Percentiles rank a stretch among this genome's conserved stretches.
Evolutionary conservation across 2,329 filamentous ascomycete genomes (phyloP).

Genomic region (Monilinia polystroma): DNA sequence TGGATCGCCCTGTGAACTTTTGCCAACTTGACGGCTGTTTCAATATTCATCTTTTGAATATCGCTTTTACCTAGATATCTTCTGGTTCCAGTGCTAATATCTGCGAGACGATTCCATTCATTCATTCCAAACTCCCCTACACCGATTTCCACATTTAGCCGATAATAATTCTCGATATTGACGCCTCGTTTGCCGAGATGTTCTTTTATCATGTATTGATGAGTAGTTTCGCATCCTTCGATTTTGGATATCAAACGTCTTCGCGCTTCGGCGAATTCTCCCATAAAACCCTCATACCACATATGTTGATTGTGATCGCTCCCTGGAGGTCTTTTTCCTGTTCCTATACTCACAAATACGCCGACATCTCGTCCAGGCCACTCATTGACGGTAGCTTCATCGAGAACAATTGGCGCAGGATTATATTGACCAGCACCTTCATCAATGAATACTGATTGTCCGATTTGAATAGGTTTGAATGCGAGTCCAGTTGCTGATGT

Average conservation of each 20-base stretch:
- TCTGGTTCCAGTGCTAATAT: constrained; percentile 90
- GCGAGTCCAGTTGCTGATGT: constrained; percentile 87
- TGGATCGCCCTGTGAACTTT: constrained; percentile 75
- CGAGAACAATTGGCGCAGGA: constrained; percentile 77
- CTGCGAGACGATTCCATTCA: constrained; percentile 90
- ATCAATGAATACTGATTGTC: constrained; percentile 90
- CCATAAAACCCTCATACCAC: constrained; percentile 94
- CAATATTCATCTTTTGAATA: constrained; percentile 74
- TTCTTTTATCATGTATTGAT: constrained; percentile 80
- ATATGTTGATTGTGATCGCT: constrained; percentile 70
- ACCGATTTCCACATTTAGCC: constrained; percentile 93
- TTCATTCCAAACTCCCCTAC: constrained; percentile 99
- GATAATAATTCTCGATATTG: constrained; percentile 87
- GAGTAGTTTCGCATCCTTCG: constrained; percentile 89
- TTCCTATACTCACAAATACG: constrained; percentile 91
- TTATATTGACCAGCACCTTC: constrained; percentile 92
- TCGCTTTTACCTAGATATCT: constrained; percentile 73
- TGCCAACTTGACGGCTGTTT: constrained; percentile 76
- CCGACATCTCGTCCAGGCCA: constrained; percentile 93
- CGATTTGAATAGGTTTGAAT: constrained; percentile 93
- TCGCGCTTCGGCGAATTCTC: constrained; percentile 88
- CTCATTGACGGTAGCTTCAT: constrained; percentile 88
- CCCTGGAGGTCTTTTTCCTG: constrained; percentile 73
- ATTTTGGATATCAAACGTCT: constrained; percentile 85
- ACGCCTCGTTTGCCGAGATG: constrained; percentile 75